These are phyloP conservation scores for Aspergillus wentii DNA, from an alignment of 495 filamentous ascomycete genomes.

Conservation along the genomic window DNA sequence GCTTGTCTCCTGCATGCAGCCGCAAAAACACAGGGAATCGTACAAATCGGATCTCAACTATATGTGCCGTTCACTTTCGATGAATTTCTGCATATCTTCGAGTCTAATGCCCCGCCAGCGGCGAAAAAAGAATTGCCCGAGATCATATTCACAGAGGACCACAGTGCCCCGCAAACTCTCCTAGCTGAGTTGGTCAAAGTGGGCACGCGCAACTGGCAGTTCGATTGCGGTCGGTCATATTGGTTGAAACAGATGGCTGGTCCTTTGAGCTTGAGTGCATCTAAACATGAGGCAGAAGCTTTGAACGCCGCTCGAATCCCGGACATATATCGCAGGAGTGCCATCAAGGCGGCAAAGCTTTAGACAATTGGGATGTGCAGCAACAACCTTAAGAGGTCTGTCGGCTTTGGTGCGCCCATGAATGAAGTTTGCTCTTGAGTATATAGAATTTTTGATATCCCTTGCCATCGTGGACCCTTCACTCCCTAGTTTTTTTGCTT, in stretches of 20 bases:
- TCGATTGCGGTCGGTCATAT: slow-evolving; percentile 33
- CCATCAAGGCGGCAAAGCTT: slow-evolving; percentile 11
- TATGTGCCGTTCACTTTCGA: slow-evolving; percentile 28
- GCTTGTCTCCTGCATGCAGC: slow-evolving; percentile 32
- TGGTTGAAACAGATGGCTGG: slow-evolving; percentile 30
- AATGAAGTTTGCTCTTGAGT: no score
- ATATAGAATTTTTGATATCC: no score
- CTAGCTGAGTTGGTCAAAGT: slow-evolving; percentile 32
- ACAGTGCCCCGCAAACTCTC: slow-evolving; percentile 21
- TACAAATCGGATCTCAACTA: slow-evolving; percentile 27
- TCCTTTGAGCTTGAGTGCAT: slow-evolving; percentile 23
- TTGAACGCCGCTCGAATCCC: slow-evolving; percentile 19
- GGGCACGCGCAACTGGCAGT: slow-evolving; percentile 30
- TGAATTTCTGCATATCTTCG: slow-evolving; percentile 16
- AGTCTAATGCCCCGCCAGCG: slow-evolving; percentile 14
- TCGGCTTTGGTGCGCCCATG: no score
- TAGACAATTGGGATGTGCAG: no score
- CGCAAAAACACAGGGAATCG: slow-evolving; percentile 27
- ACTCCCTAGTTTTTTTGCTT: no score
- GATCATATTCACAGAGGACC: slow-evolving; percentile 26
- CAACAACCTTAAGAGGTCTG: no score
- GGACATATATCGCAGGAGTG: slow-evolving; percentile 11
- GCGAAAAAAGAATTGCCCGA: slow-evolving; percentile 18
- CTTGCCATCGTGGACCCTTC: no score
- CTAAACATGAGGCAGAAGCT: slow-evolving; percentile 22